Base-by-base conservation (phyloP, 108 stramenopile species). In the Parietichytrium sp. region DNA sequence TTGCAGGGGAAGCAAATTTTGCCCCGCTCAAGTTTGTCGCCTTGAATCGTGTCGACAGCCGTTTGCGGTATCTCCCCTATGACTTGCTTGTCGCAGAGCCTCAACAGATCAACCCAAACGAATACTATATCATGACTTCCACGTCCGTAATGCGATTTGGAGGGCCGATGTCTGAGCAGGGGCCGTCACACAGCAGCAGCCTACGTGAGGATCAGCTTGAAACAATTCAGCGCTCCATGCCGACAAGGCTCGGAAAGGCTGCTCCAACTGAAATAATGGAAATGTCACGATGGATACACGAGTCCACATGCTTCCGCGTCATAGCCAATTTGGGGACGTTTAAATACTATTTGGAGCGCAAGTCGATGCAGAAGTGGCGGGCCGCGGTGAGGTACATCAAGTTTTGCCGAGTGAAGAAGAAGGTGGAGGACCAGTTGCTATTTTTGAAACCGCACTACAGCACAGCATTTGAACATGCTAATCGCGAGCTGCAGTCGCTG, bases 351-450 rank as follows among this genome's bases (percentile, higher is more conserved):
- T 38, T 45, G 10, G 61, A 72, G 61, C 33, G 61, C 33, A 72
- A 72, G 2, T 33, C 61, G 6, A 72, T 72, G 61, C 29, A 42
- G 0, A 33, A 42, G 10, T 72, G 61, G 61, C 61, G 61, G 23
- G 61, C 61, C 6, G 61, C 61, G 12, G 61, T 72, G n/a, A 33
- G 61, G n/a, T 72, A 72, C 61, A 72, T 72, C 42, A 72, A 72
- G 45, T 72, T 72, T 42, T 72, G 61, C 33, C 61, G 61, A n/a
- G 45, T 72, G 10, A 72, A 72, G 20, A 33, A 42, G 33, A 33
- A 42, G 6, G 61, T 72, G 23, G 61, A 72, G 61, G 20, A 10
- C 20, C 61, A 72, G 2, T 42, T 72, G 2, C 61, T 72, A 2
- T 45, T 72, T 33, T 33, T 72, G 36, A 33, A 42, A 6, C 61